Percentiles rank a stretch among this genome's conserved stretches.
Conservation (phyloP, 768 basidiomycete genomes). For the Suillus discolor region DNA sequence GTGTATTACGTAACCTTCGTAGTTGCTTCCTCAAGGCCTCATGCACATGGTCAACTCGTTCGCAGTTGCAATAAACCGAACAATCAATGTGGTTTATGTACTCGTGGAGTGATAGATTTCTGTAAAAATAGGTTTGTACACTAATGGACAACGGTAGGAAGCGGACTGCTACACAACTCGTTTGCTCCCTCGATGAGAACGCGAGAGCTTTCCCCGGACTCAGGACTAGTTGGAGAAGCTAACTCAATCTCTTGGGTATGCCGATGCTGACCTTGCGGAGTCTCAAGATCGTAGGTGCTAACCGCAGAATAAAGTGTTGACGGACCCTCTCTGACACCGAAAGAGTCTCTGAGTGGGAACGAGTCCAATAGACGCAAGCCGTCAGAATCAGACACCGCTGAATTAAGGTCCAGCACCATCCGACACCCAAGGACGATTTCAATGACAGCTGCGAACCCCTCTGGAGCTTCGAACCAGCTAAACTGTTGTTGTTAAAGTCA, state of each 20-base stretch:
- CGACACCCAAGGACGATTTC: slow-evolving; percentile 5
- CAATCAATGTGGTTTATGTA: background rate
- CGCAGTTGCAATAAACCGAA: background rate
- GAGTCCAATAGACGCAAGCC: background rate
- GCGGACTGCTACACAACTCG: background rate
- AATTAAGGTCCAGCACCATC: slow-evolving; percentile 1
- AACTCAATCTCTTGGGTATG: background rate
- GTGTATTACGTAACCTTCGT: background rate
- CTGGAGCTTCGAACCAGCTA: slow-evolving; percentile 2
- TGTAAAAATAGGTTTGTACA: background rate
- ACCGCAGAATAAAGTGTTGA: background rate
- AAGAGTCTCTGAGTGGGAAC: background rate
- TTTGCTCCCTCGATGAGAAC: background rate
- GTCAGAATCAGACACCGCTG: slow-evolving; percentile 1
- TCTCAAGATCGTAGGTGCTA: background rate
- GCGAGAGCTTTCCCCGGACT: background rate
- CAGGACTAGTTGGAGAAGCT: background rate
- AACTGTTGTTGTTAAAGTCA: background rate
- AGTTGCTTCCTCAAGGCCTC: too few relatives aligned
- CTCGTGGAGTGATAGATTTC: background rate
- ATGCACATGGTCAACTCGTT: background rate
- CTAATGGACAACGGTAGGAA: background rate
- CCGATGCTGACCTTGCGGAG: background rate
- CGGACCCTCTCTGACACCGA: slow-evolving; percentile 2
- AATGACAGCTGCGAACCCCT: slow-evolving; percentile 3